Conservation (phyloP, 2,329 filamentous ascomycete species). For the Fusarium paranaense region DNA sequence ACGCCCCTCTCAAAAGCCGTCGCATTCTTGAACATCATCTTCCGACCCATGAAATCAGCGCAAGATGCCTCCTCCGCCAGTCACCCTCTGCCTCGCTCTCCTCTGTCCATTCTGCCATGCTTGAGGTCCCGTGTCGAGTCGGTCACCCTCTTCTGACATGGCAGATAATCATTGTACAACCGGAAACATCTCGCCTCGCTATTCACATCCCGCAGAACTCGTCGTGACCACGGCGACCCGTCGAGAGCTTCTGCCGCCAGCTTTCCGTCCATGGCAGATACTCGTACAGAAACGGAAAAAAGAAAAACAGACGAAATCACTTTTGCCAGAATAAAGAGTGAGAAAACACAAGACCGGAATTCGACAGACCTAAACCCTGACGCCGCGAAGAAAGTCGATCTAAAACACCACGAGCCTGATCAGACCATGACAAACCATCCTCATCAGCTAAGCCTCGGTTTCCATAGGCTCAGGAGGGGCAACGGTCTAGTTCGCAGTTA, state of each 20-base stretch:
- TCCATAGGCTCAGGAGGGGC: conserved; percentile 52
- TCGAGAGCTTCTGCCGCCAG: conserved; percentile 29
- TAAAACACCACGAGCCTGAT: conserved; percentile 35
- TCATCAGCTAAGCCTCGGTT: conserved; percentile 48
- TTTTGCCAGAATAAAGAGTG: conserved; percentile 39
- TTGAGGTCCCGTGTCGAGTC: neutral
- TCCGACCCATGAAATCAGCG: conserved; percentile 21
- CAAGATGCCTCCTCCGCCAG: conserved; percentile 22
- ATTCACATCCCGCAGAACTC: conserved; percentile 18
- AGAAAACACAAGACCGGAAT: conserved; percentile 38
- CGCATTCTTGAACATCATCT: conserved; percentile 35
- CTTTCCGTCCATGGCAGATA: conserved; percentile 33
- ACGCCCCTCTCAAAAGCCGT: conserved; percentile 35
- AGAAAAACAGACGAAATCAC: conserved; percentile 38
- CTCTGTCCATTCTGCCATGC: conserved; percentile 10
- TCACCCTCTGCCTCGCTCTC: conserved; percentile 23
- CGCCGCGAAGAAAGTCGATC: conserved; percentile 44
- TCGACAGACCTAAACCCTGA: conserved; percentile 43
- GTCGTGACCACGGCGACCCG: conserved; percentile 24
- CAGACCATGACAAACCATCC: conserved; percentile 11
- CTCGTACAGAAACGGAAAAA: conserved; percentile 44
- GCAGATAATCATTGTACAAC: conserved; percentile 40
- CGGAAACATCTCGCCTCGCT: conserved; percentile 25
- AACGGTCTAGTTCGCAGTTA: conserved; percentile 38
- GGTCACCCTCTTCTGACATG: conserved; percentile 23